Conservation (phyloP, 257 asterid genomes). For the Solanum medicagineum region DNA sequence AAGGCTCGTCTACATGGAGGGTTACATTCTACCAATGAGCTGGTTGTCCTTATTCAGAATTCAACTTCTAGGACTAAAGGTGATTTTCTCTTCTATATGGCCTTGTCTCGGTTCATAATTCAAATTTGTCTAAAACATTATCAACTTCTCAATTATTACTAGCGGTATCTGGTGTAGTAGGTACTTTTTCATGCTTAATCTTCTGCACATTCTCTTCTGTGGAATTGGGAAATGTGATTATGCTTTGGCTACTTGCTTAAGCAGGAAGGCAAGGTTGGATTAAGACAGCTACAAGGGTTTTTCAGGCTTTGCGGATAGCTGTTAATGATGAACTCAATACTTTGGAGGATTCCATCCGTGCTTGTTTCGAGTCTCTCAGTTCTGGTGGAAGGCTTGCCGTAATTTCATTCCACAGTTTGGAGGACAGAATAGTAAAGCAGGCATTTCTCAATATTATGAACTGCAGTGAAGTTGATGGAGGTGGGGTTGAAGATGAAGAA, state of each 20-base stretch:
- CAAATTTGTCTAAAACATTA: not conserved
- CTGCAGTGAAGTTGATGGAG: constrained; percentile 16
- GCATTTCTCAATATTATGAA: constrained; percentile 58
- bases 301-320: constrained; percentile 89
- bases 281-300: constrained; percentile 88
- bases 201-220: not conserved
- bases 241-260: constrained; percentile 8
- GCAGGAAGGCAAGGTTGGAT: constrained; percentile 99
- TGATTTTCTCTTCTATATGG: constrained; percentile 6
- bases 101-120: not conserved
- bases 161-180: not conserved
- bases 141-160: not conserved
- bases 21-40: constrained; percentile 68
- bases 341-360: constrained; percentile 50
- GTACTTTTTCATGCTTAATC: not conserved
- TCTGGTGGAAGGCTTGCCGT: constrained; percentile 93
- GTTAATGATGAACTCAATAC: constrained; percentile 88
- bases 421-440: constrained; percentile 92
- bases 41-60: constrained; percentile 65
- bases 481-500: not conserved
- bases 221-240: not conserved
- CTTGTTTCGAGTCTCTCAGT: constrained; percentile 50
- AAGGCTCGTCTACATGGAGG: constrained; percentile 80
- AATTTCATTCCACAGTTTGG: constrained; percentile 89
- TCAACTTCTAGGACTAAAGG: constrained; percentile 70